Conservation (phyloP, 352 stramenopile species). For the Globisporangium splendens region DNA sequence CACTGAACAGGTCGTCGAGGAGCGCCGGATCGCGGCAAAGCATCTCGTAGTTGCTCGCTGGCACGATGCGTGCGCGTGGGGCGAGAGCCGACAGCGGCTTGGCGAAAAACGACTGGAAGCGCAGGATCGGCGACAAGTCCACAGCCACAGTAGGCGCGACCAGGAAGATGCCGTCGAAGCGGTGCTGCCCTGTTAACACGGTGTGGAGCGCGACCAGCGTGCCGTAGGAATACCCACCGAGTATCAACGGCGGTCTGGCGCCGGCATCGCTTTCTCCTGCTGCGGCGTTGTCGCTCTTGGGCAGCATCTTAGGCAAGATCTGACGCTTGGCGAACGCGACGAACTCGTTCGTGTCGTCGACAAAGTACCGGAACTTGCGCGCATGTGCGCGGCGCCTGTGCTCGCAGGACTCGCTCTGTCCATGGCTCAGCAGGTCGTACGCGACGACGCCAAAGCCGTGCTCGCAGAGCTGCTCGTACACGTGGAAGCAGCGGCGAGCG, state of each 20-base stretch:
- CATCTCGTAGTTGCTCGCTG: constrained; percentile 23
- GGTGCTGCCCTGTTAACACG: constrained; percentile 4
- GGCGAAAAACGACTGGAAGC: constrained; percentile 5
- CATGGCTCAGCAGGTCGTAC: constrained; percentile 18
- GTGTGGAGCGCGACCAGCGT: constrained; percentile 7
- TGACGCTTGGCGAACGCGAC: constrained; percentile 6
- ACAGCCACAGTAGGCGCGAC: constrained; percentile 2
- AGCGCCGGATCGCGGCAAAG: constrained; percentile 24
- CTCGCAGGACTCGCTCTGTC: constrained; percentile 9
- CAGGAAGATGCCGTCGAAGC: constrained; percentile 1
- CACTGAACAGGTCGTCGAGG: constrained; percentile 15
- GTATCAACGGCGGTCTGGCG: background rate
- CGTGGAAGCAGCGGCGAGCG: constrained; percentile 9
- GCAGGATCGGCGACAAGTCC: constrained; percentile 4
- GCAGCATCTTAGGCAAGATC: constrained; percentile 1
- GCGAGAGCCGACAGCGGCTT: constrained; percentile 15
- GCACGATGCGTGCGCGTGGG: constrained; percentile 22
- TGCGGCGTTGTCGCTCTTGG: too few relatives aligned
- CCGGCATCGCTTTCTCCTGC: too few relatives aligned
- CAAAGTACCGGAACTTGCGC: constrained; percentile 11
- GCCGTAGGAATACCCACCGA: background rate
- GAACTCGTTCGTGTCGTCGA: constrained; percentile 18
- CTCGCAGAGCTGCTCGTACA: constrained; percentile 16
- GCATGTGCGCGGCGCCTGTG: constrained; percentile 5
- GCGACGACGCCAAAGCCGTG: constrained; percentile 12